Evolutionary conservation across 371 early-diverging fungal species (phyloP).

Genomic region (Mortierella sp.): DNA sequence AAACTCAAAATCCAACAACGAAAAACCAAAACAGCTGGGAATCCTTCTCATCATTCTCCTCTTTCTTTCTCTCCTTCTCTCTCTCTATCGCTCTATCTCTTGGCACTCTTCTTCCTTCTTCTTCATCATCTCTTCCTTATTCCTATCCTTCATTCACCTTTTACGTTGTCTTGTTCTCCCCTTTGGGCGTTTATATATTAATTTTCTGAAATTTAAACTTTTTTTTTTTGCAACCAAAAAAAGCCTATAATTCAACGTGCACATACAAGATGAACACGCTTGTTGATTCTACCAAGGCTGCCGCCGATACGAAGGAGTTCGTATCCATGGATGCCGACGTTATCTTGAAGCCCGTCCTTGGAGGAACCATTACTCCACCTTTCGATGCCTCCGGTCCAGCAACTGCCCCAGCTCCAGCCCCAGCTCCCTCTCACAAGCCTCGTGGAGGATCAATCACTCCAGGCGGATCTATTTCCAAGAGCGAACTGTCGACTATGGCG

Average conservation of each 20-base stretch:
- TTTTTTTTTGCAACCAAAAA: not conserved
- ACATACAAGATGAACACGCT: conserved; percentile 14
- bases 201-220: conserved; percentile 6
- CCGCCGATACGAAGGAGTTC: not conserved
- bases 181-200: conserved; percentile 1
- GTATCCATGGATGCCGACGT: conserved; percentile 16
- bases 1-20: not conserved
- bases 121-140: conserved; percentile 12
- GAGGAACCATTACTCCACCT: conserved; percentile 11
- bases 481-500: conserved; percentile 49
- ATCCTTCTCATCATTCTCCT: not conserved
- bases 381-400: not conserved
- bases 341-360: not conserved
- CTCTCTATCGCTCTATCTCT: not conserved
- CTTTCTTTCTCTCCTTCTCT: conserved; percentile 1
- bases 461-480: conserved; percentile 50
- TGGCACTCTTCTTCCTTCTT: not conserved
- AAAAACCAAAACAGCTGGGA: not conserved
- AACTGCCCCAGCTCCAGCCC: conserved; percentile 2
- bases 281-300: not conserved
- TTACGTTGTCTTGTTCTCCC: not conserved
- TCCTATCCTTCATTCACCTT: conserved; percentile 1
- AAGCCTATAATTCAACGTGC: not conserved
- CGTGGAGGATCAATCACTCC: conserved; percentile 45
- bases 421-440: conserved; percentile 3